phyloP scores from a whole-genome alignment of 176 grass and related monocot genomes.

The Melocanna baccifera region DNA sequence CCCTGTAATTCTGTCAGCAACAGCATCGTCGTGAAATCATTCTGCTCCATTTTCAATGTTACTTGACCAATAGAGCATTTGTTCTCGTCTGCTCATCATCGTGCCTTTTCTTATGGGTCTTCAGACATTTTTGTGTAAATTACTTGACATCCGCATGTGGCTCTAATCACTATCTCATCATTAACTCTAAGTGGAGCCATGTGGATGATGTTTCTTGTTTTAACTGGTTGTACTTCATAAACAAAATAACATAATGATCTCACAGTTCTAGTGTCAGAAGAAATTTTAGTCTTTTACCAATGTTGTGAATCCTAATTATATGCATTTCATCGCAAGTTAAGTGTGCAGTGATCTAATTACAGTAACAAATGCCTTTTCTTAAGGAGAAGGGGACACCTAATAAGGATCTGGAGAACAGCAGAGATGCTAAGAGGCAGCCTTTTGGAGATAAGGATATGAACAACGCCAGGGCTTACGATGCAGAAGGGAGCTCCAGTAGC shows the following conservation, averaged over 20 bases:
- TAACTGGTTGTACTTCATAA: background rate
- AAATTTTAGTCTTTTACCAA: background rate
- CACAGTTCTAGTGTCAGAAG: background rate
- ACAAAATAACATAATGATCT: background rate
- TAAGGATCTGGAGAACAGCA: constrained; percentile 65
- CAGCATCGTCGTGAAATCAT: background rate
- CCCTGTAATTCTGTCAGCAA: background rate
- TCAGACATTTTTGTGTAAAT: background rate
- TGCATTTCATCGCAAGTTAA: background rate
- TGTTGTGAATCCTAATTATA: background rate
- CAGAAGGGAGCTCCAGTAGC: constrained; percentile 61
- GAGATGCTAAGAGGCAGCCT: constrained; percentile 47
- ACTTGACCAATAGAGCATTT: background rate
- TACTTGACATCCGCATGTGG: background rate
- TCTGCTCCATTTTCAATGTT: background rate
- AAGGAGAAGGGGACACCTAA: constrained; percentile 56
- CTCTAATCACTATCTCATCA: background rate
- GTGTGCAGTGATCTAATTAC: constrained; percentile 8
- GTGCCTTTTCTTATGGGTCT: background rate
- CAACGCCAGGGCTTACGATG: constrained; percentile 39
- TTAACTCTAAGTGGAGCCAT: background rate
- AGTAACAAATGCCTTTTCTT: constrained; percentile 18
- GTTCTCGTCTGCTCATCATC: background rate
- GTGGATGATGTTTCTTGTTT: background rate
- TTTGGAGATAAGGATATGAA: constrained; percentile 61